A percentile compares a stretch with the other conserved stretches of the same genome.
These are phyloP conservation scores for Cicer judaicum DNA, from an alignment of 306 rosid species.

Conservation along the genomic window DNA sequence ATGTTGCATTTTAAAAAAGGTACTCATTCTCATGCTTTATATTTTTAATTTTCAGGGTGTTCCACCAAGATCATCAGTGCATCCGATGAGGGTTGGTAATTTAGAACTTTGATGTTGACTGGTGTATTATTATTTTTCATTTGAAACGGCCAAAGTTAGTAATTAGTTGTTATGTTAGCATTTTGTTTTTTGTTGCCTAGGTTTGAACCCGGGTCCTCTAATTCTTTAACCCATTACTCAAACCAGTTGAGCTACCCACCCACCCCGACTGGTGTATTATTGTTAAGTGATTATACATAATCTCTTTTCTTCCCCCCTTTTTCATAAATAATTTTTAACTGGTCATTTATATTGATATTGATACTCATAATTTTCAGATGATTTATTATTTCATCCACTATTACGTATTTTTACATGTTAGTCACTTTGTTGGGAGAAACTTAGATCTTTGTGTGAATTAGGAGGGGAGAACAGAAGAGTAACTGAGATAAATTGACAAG, in stretches of 20 bases:
- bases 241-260: no score
- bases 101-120: constrained; percentile 42
- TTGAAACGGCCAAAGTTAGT: no score
- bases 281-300: constrained; percentile 7
- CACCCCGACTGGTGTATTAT: constrained; percentile 20
- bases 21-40: neutral
- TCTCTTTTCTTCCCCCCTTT: constrained; percentile 19
- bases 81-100: constrained; percentile 93
- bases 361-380: constrained; percentile 23
- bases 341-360: constrained; percentile 34
- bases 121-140: constrained; percentile 15
- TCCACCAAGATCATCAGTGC: constrained; percentile 96
- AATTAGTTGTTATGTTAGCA: no score
- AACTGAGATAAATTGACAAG: neutral
- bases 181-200: no score
- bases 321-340: constrained; percentile 14
- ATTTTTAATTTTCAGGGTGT: constrained; percentile 77
- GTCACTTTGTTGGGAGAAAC: constrained; percentile 1
- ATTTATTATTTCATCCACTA: constrained; percentile 26
- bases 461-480: constrained; percentile 24
- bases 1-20: neutral
- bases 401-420: constrained; percentile 21
- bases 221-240: no score
- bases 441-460: constrained; percentile 26
- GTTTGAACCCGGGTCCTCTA: no score